phyloP scores from a whole-genome alignment of 75 land plant species.

The Chamaecyparis obtusa region DNA sequence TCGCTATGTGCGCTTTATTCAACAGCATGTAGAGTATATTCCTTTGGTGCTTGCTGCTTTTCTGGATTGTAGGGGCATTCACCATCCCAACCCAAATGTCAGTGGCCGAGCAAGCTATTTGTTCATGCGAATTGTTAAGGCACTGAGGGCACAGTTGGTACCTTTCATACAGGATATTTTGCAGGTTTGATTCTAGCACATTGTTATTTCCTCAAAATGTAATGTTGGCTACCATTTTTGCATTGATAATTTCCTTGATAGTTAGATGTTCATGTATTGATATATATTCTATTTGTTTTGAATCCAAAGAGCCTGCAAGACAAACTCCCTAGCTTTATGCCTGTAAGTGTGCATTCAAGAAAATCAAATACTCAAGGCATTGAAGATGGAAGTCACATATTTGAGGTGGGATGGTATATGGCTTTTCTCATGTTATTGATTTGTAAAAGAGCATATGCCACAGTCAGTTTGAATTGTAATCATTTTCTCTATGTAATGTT shows the following conservation, averaged over 20 bases:
- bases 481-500: neutral
- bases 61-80: constrained; percentile 95
- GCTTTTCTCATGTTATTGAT: neutral
- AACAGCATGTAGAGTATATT: constrained; percentile 74
- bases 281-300: constrained; percentile 4
- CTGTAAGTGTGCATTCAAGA: constrained; percentile 33
- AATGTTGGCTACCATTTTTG: neutral
- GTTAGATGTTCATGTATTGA: neutral
- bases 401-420: constrained; percentile 60
- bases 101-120: constrained; percentile 91
- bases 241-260: neutral
- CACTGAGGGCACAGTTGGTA: constrained; percentile 77
- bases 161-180: constrained; percentile 85
- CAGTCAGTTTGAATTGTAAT: neutral
- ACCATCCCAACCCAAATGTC: constrained; percentile 87
- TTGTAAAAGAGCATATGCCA: neutral
- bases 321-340: constrained; percentile 59
- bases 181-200: constrained; percentile 54
- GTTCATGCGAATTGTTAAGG: constrained; percentile 93
- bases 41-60: constrained; percentile 74
- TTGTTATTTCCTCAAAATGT: neutral
- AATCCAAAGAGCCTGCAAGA: constrained; percentile 83
- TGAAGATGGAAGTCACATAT: constrained; percentile 91
- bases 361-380: constrained; percentile 37
- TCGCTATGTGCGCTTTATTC: constrained; percentile 84